These are phyloP conservation scores for Penicillium paxilli DNA, from an alignment of 495 filamentous ascomycete species.

Conservation along the genomic window DNA sequence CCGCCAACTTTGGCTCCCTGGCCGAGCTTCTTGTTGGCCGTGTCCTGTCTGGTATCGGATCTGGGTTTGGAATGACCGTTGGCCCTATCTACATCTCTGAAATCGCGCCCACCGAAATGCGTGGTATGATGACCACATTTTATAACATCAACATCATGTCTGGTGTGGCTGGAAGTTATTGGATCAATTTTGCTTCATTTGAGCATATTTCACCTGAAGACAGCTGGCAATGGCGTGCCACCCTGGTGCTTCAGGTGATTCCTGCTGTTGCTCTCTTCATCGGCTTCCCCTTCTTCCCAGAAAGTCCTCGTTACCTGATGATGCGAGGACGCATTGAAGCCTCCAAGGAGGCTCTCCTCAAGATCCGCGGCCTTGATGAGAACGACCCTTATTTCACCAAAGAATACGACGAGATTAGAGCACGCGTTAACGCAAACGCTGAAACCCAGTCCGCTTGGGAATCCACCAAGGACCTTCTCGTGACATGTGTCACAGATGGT, in stretches of 20 bases:
- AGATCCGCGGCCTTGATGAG: slow-evolving; percentile 56
- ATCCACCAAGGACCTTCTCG: slow-evolving; percentile 5
- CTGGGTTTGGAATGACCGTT: slow-evolving; percentile 73
- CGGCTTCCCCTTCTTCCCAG: slow-evolving; percentile 57
- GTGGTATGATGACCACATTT: slow-evolving; percentile 69
- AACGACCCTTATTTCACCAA: slow-evolving; percentile 65
- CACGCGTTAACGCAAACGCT: slow-evolving; percentile 61
- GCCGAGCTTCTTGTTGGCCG: slow-evolving; percentile 61
- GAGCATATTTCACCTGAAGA: slow-evolving; percentile 43
- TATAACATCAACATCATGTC: slow-evolving; percentile 78
- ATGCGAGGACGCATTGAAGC: slow-evolving; percentile 63
- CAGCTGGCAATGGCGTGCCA: slow-evolving; percentile 65
- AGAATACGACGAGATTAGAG: slow-evolving; percentile 75
- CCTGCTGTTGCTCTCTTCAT: slow-evolving; percentile 58
- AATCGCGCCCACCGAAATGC: slow-evolving; percentile 50
- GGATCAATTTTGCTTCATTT: slow-evolving; percentile 62
- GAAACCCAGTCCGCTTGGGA: slow-evolving; percentile 9
- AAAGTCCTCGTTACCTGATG: slow-evolving; percentile 55
- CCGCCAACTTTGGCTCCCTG: slow-evolving; percentile 22
- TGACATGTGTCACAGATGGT: slow-evolving; percentile 50
- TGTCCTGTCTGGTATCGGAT: slow-evolving; percentile 69
- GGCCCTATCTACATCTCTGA: slow-evolving; percentile 67
- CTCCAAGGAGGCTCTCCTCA: slow-evolving; percentile 60
- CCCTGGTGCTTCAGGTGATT: slow-evolving; percentile 57
- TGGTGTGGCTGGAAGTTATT: slow-evolving; percentile 78